phyloP scores from a whole-genome alignment of 2,329 filamentous ascomycete genomes.

The Botrytis porri region DNA sequence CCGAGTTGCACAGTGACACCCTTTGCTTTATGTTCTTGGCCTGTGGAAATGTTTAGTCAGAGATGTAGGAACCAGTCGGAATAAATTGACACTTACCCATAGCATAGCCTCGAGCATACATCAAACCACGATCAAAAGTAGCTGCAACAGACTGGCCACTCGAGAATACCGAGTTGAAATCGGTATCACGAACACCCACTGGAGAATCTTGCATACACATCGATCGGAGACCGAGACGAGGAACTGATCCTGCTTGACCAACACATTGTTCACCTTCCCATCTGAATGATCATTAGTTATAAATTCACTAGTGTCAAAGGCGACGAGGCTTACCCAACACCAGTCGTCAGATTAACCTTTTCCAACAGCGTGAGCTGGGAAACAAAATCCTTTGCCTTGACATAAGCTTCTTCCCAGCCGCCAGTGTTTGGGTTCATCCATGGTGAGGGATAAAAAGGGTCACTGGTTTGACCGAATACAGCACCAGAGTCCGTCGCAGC shows the following conservation, averaged over 20 bases:
- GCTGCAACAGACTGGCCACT: slow-evolving; percentile 68
- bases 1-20: slow-evolving; percentile 71
- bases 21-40: slow-evolving; percentile 66
- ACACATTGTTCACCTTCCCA: slow-evolving; percentile 36
- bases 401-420: slow-evolving; percentile 68
- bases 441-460: slow-evolving; percentile 21
- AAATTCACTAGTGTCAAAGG: background rate
- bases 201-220: slow-evolving; percentile 39
- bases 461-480: slow-evolving; percentile 15
- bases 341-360: slow-evolving; percentile 92
- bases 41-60: background rate
- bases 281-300: background rate
- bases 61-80: background rate
- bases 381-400: slow-evolving; percentile 65
- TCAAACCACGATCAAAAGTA: slow-evolving; percentile 64
- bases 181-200: slow-evolving; percentile 47
- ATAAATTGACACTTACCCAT: slow-evolving; percentile 40
- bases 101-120: slow-evolving; percentile 48
- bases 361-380: slow-evolving; percentile 74
- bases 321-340: slow-evolving; percentile 46
- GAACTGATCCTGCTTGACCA: slow-evolving; percentile 34
- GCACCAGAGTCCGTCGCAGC: background rate
- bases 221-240: slow-evolving; percentile 37
- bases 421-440: slow-evolving; percentile 19
- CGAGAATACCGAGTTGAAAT: slow-evolving; percentile 67